These are phyloP conservation scores for Lasiosphaeriaceae sp. DNA, from an alignment of 495 filamentous ascomycete species.

Conservation along the genomic window DNA sequence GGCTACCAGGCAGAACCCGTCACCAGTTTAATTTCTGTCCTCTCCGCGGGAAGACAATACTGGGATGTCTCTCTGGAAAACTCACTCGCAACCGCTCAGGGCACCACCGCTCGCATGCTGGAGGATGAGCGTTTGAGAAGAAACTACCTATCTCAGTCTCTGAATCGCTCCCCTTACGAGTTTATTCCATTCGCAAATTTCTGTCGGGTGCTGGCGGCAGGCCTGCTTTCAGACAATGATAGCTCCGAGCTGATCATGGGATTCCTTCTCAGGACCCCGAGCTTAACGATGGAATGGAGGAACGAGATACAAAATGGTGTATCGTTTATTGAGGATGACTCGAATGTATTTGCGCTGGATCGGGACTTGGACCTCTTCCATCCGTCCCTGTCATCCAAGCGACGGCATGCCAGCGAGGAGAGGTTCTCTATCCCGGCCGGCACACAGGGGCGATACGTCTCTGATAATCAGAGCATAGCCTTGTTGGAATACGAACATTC, in stretches of 20 bases:
- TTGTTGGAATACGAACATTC: slow-evolving; percentile 71
- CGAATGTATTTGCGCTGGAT: slow-evolving; percentile 58
- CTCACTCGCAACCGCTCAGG: slow-evolving; percentile 41
- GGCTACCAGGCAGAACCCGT: slow-evolving; percentile 67
- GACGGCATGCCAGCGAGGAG: slow-evolving; percentile 30
- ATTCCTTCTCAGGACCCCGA: slow-evolving; percentile 59
- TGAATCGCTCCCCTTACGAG: slow-evolving; percentile 82
- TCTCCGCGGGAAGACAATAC: slow-evolving; percentile 52
- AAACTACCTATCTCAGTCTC: slow-evolving; percentile 56
- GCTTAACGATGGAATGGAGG: slow-evolving; percentile 63
- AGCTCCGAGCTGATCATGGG: slow-evolving; percentile 47
- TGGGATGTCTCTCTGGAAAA: slow-evolving; percentile 45
- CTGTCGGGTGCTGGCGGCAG: slow-evolving; percentile 36
- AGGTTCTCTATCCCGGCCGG: slow-evolving; percentile 54
- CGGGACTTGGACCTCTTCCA: slow-evolving; percentile 52
- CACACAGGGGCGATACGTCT: slow-evolving; percentile 67
- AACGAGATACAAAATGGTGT: slow-evolving; percentile 63
- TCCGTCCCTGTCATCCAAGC: slow-evolving; percentile 24
- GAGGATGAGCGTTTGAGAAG: slow-evolving; percentile 53
- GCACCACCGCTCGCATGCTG: slow-evolving; percentile 46
- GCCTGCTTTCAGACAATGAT: slow-evolving; percentile 41
- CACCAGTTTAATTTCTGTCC: slow-evolving; percentile 54
- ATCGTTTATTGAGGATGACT: slow-evolving; percentile 79
- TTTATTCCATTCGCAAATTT: slow-evolving; percentile 67
- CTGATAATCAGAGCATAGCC: slow-evolving; percentile 51